Base-by-base conservation (phyloP, 2,329 filamentous ascomycete genomes). In the Alternaria atra region DNA sequence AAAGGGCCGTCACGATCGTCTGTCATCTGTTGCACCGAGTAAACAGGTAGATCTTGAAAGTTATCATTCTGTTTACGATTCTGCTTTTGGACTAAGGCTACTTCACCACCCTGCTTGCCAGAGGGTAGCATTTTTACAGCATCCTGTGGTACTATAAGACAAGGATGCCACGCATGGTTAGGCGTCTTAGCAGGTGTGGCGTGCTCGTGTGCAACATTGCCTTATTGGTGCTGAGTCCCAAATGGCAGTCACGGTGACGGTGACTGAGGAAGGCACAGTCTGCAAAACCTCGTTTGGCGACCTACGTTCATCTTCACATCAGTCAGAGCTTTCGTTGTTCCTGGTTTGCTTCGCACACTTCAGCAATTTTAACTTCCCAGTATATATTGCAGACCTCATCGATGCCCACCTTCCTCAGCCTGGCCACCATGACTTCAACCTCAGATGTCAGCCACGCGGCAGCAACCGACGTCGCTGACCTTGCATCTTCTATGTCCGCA, bases 401-500 rank as follows among this genome's bases (percentile, higher is more conserved):
- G 7, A 10, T 2, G 0, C 20, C 1, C 32, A 50, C 20, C 30
- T 50, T 25, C 2, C 44, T 39, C 12, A 34, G 27, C 2, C 27
- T 39, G 6, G 20, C 23, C 6, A 25, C 4, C 37, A 47, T 57
- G 9, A 52, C 52, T 20, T 12, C 46, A 25, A 39, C 2, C n/a
- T 37, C 30, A 52, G 29, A 23, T 17, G 34, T 39, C 27, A 55
- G 52, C 34, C 20, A 43, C 6, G 20, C 55, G 20, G 20, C 29
- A 23, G 37, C 27, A 35, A 6, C 34, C 13, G 27, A 51, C 37
- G 39, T 58, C 8, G 55, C 50, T 1, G 10, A 37, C 3, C 56
- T 60, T 9, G 51, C 53, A 4, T 57, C 61, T 0, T 55, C 58
- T 2, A 60, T 64, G 60, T 27, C 61, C 2, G 60, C 63, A 10